phyloP scores from a whole-genome alignment of 73 alveolate genomes.

The Tetrahymena elliotti region DNA sequence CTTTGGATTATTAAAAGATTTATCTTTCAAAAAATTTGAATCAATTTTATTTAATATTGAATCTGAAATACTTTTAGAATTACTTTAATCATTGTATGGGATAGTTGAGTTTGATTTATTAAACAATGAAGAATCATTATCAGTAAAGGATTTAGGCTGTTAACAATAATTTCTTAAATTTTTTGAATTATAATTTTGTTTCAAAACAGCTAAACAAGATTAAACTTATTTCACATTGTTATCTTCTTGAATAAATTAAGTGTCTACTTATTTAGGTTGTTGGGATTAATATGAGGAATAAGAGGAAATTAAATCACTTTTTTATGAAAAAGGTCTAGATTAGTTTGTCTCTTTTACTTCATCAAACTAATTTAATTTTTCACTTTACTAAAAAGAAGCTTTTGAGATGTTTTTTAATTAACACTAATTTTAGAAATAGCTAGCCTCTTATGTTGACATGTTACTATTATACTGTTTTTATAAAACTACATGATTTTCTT shows the following conservation, averaged over 20 bases:
- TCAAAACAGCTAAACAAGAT: not conserved
- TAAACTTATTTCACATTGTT: not conserved
- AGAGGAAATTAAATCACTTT: not conserved
- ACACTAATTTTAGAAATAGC: not conserved
- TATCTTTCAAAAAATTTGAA: not conserved
- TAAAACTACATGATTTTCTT: not conserved
- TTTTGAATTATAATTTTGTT: not conserved
- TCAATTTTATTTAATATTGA: not conserved
- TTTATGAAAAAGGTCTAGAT: not conserved
- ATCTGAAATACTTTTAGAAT: not conserved
- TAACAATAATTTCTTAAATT: not conserved
- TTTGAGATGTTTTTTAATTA: not conserved
- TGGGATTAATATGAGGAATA: not conserved
- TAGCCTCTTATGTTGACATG: not conserved
- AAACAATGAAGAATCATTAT: not conserved
- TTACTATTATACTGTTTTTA: not conserved
- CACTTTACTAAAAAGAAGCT: not conserved
- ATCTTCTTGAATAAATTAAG: not conserved
- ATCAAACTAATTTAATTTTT: not conserved
- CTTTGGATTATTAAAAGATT: not conserved
- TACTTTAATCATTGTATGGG: not conserved
- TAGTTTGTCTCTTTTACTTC: not conserved
- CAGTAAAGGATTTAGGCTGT: not conserved
- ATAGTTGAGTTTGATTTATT: not conserved
- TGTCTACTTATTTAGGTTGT: not conserved